These are phyloP conservation scores for Phalaenopsis aphrodite DNA, from an alignment of 106 monocot genomes.

Conservation along the genomic window DNA sequence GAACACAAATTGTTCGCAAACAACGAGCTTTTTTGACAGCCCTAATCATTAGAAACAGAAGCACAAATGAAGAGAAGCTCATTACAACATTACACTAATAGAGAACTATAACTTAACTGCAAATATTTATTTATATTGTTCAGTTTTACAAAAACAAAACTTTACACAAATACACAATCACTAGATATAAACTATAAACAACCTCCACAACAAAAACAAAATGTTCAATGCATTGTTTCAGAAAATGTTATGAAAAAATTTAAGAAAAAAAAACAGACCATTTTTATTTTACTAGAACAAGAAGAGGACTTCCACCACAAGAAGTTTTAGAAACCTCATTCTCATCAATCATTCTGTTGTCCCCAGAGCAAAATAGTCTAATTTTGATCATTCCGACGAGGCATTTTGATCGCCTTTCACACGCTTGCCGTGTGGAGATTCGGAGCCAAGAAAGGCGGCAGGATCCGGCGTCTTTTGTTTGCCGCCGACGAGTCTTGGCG, in stretches of 20 bases:
- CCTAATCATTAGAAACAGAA: too few relatives aligned
- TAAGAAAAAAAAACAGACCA: neutral
- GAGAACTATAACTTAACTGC: too few relatives aligned
- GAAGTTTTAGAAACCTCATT: neutral
- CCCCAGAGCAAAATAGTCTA: neutral
- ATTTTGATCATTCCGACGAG: neutral
- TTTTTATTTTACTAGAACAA: neutral
- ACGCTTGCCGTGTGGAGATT: neutral
- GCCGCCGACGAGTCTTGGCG: neutral
- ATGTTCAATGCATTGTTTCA: neutral
- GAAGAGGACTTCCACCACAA: neutral
- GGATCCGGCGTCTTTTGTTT: neutral
- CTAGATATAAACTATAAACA: neutral
- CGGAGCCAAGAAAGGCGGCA: neutral
- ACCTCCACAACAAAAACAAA: neutral
- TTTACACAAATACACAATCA: neutral
- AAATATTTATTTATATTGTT: too few relatives aligned
- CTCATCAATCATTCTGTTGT: neutral
- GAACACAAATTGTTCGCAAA: too few relatives aligned
- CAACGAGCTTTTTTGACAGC: too few relatives aligned
- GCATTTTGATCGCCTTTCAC: neutral
- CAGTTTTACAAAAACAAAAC: too few relatives aligned
- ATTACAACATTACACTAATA: too few relatives aligned
- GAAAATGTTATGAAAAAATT: neutral
- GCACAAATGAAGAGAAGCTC: too few relatives aligned